Evolutionary conservation across 2,329 filamentous ascomycete species (phyloP).

Genomic region (Aspergillus tanneri): DNA sequence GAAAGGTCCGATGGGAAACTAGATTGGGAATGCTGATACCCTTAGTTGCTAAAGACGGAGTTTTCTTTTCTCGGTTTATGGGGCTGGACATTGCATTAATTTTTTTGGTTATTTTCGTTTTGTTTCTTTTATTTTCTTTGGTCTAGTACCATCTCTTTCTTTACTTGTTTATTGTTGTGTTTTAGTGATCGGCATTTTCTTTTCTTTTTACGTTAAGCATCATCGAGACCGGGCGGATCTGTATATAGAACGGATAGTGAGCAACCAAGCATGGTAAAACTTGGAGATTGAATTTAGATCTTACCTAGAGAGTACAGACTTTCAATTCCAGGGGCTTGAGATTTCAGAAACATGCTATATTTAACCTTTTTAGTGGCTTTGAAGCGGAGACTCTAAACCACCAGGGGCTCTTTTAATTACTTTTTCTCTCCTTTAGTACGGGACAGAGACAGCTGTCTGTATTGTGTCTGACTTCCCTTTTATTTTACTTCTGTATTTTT

Average conservation of each 20-base stretch:
- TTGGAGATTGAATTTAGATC: neutral
- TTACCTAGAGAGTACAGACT: no score
- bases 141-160: neutral
- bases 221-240: neutral
- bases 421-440: no score
- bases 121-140: neutral
- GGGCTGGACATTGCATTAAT: no score
- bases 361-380: neutral
- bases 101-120: neutral
- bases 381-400: neutral
- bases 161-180: neutral
- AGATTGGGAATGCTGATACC: no score
- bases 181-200: neutral
- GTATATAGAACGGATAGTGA: neutral
- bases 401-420: no score
- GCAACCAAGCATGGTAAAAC: no score
- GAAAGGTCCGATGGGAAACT: no score
- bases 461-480: no score
- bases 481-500: no score
- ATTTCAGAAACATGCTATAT: neutral
- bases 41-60: neutral
- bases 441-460: no score
- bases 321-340: neutral
- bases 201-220: neutral
- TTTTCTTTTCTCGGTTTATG: neutral